These are phyloP conservation scores for Planoprotostelium fungivorum DNA, from an alignment of 78 protist genomes.

Conservation along the genomic window DNA sequence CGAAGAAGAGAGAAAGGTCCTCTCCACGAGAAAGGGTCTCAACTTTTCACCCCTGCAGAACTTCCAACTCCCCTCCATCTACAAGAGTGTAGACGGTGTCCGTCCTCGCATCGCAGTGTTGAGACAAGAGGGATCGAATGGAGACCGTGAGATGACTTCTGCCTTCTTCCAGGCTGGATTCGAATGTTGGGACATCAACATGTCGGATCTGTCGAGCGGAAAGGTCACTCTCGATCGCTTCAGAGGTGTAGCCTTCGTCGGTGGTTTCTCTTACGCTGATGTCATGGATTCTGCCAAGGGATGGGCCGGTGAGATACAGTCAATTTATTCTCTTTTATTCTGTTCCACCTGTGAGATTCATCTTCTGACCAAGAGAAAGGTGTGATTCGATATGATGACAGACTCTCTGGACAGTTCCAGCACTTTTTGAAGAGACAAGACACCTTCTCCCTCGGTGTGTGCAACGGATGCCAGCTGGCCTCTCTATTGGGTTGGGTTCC, in stretches of 20 bases:
- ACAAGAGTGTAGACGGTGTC: constrained; percentile 6
- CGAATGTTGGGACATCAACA: constrained; percentile 71
- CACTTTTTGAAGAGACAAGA: constrained; percentile 72
- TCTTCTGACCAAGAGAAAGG: background rate
- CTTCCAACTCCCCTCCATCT: constrained; percentile 21
- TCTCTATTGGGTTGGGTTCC: constrained; percentile 80
- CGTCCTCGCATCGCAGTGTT: constrained; percentile 66
- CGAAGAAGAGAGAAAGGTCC: constrained; percentile 45
- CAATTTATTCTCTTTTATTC: too few species aligned
- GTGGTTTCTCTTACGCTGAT: constrained; percentile 90
- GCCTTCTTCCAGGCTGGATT: constrained; percentile 83
- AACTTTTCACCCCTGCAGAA: constrained; percentile 3
- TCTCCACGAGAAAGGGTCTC: background rate
- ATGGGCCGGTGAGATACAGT: constrained; percentile 69
- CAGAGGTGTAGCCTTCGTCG: constrained; percentile 85
- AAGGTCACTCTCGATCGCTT: constrained; percentile 49
- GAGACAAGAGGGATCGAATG: constrained; percentile 89
- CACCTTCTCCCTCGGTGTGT: constrained; percentile 90
- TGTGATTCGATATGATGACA: constrained; percentile 32
- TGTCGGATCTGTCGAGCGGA: constrained; percentile 71
- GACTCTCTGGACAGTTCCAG: constrained; percentile 47
- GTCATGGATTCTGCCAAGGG: constrained; percentile 88
- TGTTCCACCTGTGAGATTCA: too few species aligned
- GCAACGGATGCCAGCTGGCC: constrained; percentile 95
- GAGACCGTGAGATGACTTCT: constrained; percentile 88